These are phyloP conservation scores for Trichomonas vaginalis DNA, from an alignment of 208 protist genomes.

Conservation along the genomic window DNA sequence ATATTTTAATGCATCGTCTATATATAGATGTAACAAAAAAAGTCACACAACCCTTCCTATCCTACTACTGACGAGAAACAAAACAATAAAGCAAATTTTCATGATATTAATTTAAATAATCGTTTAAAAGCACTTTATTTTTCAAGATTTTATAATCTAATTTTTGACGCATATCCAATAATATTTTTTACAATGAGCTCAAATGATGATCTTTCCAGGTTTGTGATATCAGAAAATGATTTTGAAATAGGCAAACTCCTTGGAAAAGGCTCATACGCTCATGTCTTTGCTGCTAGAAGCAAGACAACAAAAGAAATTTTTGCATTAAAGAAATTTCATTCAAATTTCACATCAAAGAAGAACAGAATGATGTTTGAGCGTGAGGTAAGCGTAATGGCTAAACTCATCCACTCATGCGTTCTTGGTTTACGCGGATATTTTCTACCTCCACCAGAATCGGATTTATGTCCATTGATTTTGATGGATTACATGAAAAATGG, in stretches of 20 bases:
- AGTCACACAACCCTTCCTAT: too few relatives aligned
- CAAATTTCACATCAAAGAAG: not conserved
- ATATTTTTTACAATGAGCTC: too few relatives aligned
- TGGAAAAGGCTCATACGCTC: not conserved
- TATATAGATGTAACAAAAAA: too few relatives aligned
- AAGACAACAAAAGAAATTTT: not conserved
- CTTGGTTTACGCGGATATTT: not conserved
- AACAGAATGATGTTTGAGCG: not conserved
- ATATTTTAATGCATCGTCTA: too few relatives aligned
- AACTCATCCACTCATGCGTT: not conserved
- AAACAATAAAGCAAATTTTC: too few relatives aligned
- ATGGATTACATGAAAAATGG: not conserved
- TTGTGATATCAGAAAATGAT: not conserved
- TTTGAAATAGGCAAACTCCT: not conserved
- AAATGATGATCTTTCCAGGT: not conserved
- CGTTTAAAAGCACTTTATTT: too few relatives aligned
- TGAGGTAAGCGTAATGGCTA: not conserved
- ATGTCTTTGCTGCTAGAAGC: not conserved
- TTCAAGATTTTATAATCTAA: too few relatives aligned
- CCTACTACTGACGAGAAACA: too few relatives aligned
- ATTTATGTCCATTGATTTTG: not conserved
- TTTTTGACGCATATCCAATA: too few relatives aligned
- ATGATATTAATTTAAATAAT: too few relatives aligned
- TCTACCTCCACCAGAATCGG: not conserved
- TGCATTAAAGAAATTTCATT: not conserved